phyloP scores from a whole-genome alignment of 108 stramenopile genomes.

The Mediolabrus comicus region DNA sequence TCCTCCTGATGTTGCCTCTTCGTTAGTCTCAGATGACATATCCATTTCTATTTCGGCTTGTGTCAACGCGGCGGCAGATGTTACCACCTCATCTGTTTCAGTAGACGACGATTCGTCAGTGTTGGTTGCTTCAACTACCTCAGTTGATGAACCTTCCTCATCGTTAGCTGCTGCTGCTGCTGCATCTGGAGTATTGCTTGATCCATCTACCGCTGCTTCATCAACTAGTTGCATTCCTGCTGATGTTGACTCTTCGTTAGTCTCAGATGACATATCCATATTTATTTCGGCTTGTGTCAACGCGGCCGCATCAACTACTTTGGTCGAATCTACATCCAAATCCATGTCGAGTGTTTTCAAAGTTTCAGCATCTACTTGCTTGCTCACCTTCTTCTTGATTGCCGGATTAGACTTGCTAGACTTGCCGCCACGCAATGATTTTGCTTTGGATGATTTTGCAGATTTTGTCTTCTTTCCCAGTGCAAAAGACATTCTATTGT shows the following conservation, averaged over 20 bases:
- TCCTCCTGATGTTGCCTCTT: not conserved
- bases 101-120: not conserved
- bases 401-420: not conserved
- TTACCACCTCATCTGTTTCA: not conserved
- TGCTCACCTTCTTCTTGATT: not conserved
- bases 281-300: not conserved
- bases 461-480: not conserved
- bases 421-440: not conserved
- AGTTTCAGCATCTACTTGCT: too few relatives aligned
- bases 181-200: too few relatives aligned
- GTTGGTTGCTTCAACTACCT: not conserved
- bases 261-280: not conserved
- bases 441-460: not conserved
- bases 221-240: too few relatives aligned
- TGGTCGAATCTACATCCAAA: too few relatives aligned
- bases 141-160: too few relatives aligned
- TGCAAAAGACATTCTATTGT: not conserved
- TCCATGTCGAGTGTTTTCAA: too few relatives aligned
- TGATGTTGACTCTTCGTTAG: not conserved
- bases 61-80: too few relatives aligned
- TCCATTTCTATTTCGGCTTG: not conserved
- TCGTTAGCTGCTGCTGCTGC: not conserved
- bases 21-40: not conserved
- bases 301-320: too few relatives aligned
- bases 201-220: too few relatives aligned